Conservation (phyloP, 805 yeast genomes). For the Teunomyces stri region DNA sequence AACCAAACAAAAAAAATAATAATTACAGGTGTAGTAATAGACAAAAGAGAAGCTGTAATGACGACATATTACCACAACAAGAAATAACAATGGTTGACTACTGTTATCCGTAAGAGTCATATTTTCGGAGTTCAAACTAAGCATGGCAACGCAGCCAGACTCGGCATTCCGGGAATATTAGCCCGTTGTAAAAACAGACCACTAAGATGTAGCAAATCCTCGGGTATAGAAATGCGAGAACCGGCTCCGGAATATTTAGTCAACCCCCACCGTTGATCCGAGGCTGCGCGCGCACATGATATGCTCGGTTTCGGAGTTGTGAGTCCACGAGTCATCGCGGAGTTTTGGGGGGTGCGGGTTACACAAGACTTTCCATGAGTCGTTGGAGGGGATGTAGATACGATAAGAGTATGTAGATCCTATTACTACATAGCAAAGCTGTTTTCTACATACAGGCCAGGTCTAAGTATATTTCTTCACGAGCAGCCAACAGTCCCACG, state of each 20-base stretch:
- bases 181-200: background rate
- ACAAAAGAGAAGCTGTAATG: background rate
- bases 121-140: background rate
- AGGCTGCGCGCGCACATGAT: constrained; percentile 1
- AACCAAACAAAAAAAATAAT: background rate
- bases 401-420: too few species aligned
- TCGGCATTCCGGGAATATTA: background rate
- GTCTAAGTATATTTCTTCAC: background rate
- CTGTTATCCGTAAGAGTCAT: background rate
- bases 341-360: background rate
- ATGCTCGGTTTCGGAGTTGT: constrained; percentile 1
- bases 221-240: background rate
- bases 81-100: background rate
- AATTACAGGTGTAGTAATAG: background rate
- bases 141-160: background rate
- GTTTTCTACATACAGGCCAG: background rate
- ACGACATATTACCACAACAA: background rate
- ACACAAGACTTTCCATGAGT: too few species aligned
- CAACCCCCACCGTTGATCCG: constrained; percentile 5
- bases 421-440: too few species aligned
- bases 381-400: too few species aligned
- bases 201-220: background rate
- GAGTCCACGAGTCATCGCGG: background rate
- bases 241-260: constrained; percentile 3
- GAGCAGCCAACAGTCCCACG: background rate